phyloP scores from a whole-genome alignment of 768 basidiomycete genomes.

The Xerocomellus intermedius region DNA sequence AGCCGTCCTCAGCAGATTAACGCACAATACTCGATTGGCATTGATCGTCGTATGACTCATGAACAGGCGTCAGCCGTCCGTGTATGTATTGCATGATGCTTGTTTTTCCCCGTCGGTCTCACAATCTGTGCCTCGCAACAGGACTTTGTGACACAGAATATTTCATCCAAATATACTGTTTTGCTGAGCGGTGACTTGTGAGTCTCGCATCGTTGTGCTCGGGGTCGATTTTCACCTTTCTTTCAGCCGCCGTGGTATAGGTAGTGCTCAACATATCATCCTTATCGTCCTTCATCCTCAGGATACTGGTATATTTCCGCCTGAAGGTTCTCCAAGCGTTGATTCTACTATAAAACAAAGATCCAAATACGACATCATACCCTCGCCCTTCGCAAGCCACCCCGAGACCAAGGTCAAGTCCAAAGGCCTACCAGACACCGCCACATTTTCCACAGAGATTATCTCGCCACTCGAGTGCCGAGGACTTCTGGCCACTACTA shows the following conservation, averaged over 20 bases:
- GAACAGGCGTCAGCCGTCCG: conserved; percentile 44
- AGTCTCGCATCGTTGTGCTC: conserved; percentile 26
- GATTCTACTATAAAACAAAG: conserved; percentile 16
- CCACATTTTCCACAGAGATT: conserved; percentile 38
- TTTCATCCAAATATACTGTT: conserved; percentile 49
- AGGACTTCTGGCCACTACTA: conserved; percentile 44
- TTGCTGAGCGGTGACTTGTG: conserved; percentile 58
- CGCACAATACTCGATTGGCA: conserved; percentile 41
- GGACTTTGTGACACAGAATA: conserved; percentile 48
- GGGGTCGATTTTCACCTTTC: neutral
- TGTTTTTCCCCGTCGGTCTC: neutral
- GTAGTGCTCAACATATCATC: conserved; percentile 14
- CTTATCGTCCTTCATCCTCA: conserved; percentile 18
- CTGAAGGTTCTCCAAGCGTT: conserved; percentile 11
- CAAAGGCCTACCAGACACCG: conserved; percentile 3
- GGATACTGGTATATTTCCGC: conserved; percentile 10
- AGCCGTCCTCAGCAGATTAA: conserved; percentile 36
- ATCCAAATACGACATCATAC: conserved; percentile 11
- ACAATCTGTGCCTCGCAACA: conserved; percentile 20
- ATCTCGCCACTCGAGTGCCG: conserved; percentile 42
- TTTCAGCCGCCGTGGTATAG: conserved; percentile 45
- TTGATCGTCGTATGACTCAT: conserved; percentile 36
- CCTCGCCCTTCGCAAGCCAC: conserved; percentile 16
- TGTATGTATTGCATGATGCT: conserved; percentile 34
- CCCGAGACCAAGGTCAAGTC: conserved; percentile 7